These are phyloP conservation scores for Rosa lucieae DNA, from an alignment of 306 rosid species.

Conservation along the genomic window DNA sequence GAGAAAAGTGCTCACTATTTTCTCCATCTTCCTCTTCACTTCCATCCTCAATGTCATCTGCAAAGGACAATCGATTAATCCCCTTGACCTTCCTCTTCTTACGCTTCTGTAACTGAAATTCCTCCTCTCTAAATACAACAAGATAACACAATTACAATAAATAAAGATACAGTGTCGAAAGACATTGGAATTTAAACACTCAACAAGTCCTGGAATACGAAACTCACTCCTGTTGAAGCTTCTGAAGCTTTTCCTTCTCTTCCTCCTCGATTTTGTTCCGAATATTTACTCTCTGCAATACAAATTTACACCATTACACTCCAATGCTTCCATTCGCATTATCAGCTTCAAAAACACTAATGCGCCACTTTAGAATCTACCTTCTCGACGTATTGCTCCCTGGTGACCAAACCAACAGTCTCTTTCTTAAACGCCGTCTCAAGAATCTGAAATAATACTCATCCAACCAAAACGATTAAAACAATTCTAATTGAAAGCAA, in stretches of 20 bases:
- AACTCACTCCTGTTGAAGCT: constrained; percentile 84
- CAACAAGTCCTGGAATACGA: not conserved
- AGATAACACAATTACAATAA: not conserved
- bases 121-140: constrained; percentile 67
- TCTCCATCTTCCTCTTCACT: constrained; percentile 72
- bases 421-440: constrained; percentile 98
- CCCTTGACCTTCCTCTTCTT: constrained; percentile 92
- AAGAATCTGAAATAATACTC: constrained; percentile 62
- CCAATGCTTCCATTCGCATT: not conserved
- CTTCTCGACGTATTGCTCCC: constrained; percentile 96
- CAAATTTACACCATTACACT: not conserved
- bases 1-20: constrained; percentile 36
- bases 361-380: constrained; percentile 23
- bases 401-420: constrained; percentile 90
- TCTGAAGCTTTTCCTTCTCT: constrained; percentile 97
- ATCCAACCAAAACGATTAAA: not conserved
- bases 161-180: not conserved
- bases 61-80: constrained; percentile 73
- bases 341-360: not conserved
- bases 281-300: constrained; percentile 76
- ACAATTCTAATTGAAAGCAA: not conserved
- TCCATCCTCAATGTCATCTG: constrained; percentile 75
- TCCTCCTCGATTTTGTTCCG: constrained; percentile 94
- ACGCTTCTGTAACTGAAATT: constrained; percentile 77
- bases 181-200: too few species aligned